Base-by-base conservation (phyloP, 2,329 filamentous ascomycete genomes). In the Fusarium nelsonii region DNA sequence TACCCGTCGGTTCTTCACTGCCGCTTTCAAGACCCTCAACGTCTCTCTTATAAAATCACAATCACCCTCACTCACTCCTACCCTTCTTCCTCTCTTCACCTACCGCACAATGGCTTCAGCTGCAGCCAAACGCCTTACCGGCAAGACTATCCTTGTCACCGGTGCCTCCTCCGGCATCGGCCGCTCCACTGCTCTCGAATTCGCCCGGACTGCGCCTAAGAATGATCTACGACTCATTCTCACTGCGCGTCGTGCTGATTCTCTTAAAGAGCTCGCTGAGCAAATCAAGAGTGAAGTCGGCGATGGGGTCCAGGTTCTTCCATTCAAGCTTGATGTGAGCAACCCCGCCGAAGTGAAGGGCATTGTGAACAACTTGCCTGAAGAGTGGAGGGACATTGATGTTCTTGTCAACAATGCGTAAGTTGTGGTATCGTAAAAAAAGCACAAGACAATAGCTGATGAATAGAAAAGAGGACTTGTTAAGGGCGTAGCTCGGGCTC, bases 401-500 rank as follows among this genome's bases (percentile, higher is more conserved):
- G 87, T 98, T 4, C 82, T 99, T 63, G 93, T 99, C 28, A 99
- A 99, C 83, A 98, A 98, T 84, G 95, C 95, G 93, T 97, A 80
- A 78, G 91, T 84, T 20, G 12, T 15, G 20, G 39, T 20, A 43
- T 23, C 9, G 4, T 11, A 18, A 23, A 12, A 14, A 37, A 4
- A 28, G 6, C 11, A n/a, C 1, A 33, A 8, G 15, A 14, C 11
- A 16, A 30, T 30, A 4, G 39, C 16, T 34, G 39, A 44, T 70
- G 74, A 39, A 74, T 30, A 26, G 15, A 15, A 54, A 69, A 96
- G 93, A 48, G 95, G 95, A 41, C 87, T 97, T 20, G 95, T 97
- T 65, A 95, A 92, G 80, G 94, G 94, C 69, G 88, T 97, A 14
- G 95, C 92, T 50, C 89, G 91, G 77, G 93, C 94, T 2, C 94